Base-by-base conservation (phyloP, 805 yeast genomes). In the Ogataea methanolica region DNA sequence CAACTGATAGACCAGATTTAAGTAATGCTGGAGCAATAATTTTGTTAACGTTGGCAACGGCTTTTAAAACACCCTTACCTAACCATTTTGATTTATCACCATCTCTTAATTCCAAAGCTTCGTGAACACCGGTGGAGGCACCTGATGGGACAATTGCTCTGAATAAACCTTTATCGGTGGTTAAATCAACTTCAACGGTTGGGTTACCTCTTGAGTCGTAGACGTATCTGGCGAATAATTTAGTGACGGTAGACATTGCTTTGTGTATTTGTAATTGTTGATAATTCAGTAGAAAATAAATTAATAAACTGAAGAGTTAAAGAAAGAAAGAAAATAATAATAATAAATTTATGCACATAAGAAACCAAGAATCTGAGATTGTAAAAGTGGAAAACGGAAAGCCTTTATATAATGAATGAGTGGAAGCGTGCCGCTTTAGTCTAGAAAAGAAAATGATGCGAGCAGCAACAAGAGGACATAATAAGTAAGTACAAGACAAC, bases 171-270 rank as follows among this genome's bases (percentile, higher is more conserved):
- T 87, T 82, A 56, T 79, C 92, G 68, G 99, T 92, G 81, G 85
- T 78, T 66, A 92, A 68, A 69, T 94, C 98, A 62, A 94, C 98
- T 83, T 94, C 98, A 65, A 94, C 99, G 63, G 99, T 92, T 78
- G 99, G 99, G 85, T 92, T 94, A 78, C 98, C 98, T 79, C 99
- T 89, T 66, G 98, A 92, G 79, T 92, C 99, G 85, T 94, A 92
- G 75, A 92, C 96, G 82, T 83, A 86, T 79, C 99, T 91, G 67
- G 98, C 88, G 74, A 79, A 83, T 64, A 91, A 76, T 76, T 92
- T 91, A 61, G 88, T 72, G 67, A 88, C 81, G 63, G 96, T 85
- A 40, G 67, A 57, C 70, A 66, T 66, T 47, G n/a, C 55, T 19
- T 19, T 26, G 12, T 26, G 31, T 26, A 11, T 26, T 8, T 26